Evolutionary conservation across 768 basidiomycete species (phyloP), one percentile per base, ranked within the genome.

Genomic region (Kwoniella bestiolae): DNA sequence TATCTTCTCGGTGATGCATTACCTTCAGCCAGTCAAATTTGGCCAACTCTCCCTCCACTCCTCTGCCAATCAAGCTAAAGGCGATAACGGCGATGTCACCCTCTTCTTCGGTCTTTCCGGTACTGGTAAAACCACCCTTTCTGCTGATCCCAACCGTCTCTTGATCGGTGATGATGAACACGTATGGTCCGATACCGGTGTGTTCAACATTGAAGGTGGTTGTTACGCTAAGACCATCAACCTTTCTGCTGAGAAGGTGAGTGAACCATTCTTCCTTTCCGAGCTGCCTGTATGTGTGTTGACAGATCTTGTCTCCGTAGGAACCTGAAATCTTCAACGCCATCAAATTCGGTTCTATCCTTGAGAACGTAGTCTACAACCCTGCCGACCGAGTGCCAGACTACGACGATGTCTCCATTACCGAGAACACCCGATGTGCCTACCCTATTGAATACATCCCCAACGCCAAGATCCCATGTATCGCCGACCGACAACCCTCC

Each of bases 201-300:
- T 99, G 66, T 99, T 99, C 88, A 98, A 98, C 86, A 99, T 99
- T 77, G 96, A 99, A 79, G 96, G 96, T 69, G 96, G 96, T 55
- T 99, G 96, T 83, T 99, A 98, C 80, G 96, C 96, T 82, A 98
- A 99, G 84, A 90, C 88, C 82, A 90, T 98, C 85, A 96, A 96
- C 85, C 88, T 99, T 66, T 93, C 93, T 45, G 87, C 88, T 25
- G 92, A 96, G 83, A 97, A 97, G 38, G 38, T 41, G 38, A 41
- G 38, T 41, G 3, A 41, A n/a, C n/a, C 5, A 41, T 41, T 4
- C 18, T 41, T 41, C 8, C n/a, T n/a, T n/a, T n/a, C n/a, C n/a
- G n/a, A n/a, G n/a, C n/a, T n/a, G n/a, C n/a, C n/a, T n/a, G n/a
- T n/a, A n/a, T n/a, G n/a, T n/a, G n/a, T n/a, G n/a, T n/a, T n/a